phyloP scores from a whole-genome alignment of 139 green algal genomes.

The Chlamydomonas sp. region DNA sequence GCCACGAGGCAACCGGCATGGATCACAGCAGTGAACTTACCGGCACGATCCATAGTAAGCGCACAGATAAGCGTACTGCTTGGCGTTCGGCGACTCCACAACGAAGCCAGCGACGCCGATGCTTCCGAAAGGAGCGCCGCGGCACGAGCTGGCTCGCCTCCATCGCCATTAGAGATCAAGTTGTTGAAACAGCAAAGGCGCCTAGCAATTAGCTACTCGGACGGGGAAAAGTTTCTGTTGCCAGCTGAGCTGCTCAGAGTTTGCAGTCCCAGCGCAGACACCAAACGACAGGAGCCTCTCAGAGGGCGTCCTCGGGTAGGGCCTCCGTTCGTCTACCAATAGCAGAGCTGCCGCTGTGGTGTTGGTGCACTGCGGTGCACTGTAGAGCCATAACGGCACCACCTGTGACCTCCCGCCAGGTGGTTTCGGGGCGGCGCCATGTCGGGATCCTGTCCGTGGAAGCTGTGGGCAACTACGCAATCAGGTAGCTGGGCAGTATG shows the following conservation, averaged over 20 bases:
- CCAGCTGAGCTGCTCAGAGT: slow-evolving; percentile 38
- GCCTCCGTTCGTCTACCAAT: no score
- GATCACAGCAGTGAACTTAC: no score
- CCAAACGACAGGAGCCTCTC: not conserved
- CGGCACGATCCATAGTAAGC: no score
- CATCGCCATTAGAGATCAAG: not conserved
- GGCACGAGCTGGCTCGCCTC: not conserved
- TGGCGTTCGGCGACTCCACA: no score
- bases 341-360: not conserved
- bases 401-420: slow-evolving; percentile 29
- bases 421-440: slow-evolving; percentile 62
- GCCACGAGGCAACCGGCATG: no score
- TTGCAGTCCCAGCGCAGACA: slow-evolving; percentile 33
- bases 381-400: not conserved
- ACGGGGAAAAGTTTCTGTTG: not conserved
- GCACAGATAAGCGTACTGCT: no score
- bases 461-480: slow-evolving; percentile 71
- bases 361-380: not conserved
- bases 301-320: not conserved
- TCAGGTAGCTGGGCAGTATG: slow-evolving; percentile 42
- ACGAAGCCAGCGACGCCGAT: not conserved
- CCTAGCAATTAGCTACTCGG: slow-evolving; percentile 6
- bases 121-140: not conserved
- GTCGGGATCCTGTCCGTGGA: slow-evolving; percentile 73
- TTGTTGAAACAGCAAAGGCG: slow-evolving; percentile 1